Percentiles rank a stretch among this genome's conserved stretches.
phyloP scores from a whole-genome alignment of 257 asterid genomes.

The Fraxinus pennsylvanica region DNA sequence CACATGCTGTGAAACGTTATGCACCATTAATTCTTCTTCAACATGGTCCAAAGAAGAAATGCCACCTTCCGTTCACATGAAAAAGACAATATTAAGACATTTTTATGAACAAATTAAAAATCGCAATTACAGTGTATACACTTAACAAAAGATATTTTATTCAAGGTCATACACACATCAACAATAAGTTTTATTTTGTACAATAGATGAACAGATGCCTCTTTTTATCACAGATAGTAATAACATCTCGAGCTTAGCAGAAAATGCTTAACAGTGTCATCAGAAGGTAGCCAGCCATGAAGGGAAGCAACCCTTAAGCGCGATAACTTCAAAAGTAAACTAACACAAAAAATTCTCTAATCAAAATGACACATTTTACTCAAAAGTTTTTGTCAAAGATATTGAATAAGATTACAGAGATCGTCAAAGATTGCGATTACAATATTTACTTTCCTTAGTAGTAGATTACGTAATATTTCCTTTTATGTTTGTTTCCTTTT shows the following conservation, averaged over 20 bases:
- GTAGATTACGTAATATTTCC: too few relatives aligned
- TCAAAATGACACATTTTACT: neutral
- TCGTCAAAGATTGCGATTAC: too few relatives aligned
- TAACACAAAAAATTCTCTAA: neutral
- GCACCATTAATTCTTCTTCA: slow-evolving; percentile 28
- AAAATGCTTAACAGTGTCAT: neutral
- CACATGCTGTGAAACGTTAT: slow-evolving; percentile 15
- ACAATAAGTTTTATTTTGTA: neutral
- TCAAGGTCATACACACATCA: slow-evolving; percentile 8
- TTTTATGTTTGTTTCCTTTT: too few relatives aligned
- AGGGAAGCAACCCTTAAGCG: neutral
- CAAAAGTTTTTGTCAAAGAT: too few relatives aligned
- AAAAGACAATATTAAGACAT: slow-evolving; percentile 16
- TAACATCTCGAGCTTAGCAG: neutral
- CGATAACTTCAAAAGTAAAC: neutral
- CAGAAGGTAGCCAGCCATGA: slow-evolving; percentile 2
- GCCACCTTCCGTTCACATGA: slow-evolving; percentile 39
- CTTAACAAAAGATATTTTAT: neutral
- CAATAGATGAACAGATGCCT: slow-evolving; percentile 1
- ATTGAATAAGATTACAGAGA: too few relatives aligned
- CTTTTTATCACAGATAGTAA: neutral
- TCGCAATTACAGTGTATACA: slow-evolving; percentile 4
- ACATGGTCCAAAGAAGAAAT: slow-evolving; percentile 32
- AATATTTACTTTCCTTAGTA: too few relatives aligned
- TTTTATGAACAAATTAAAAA: slow-evolving; percentile 10